Evolutionary conservation across 495 filamentous ascomycete genomes (phyloP), one percentile per base, ranked within the genome.

Genomic region (Paragyromitra xinjiangensis): DNA sequence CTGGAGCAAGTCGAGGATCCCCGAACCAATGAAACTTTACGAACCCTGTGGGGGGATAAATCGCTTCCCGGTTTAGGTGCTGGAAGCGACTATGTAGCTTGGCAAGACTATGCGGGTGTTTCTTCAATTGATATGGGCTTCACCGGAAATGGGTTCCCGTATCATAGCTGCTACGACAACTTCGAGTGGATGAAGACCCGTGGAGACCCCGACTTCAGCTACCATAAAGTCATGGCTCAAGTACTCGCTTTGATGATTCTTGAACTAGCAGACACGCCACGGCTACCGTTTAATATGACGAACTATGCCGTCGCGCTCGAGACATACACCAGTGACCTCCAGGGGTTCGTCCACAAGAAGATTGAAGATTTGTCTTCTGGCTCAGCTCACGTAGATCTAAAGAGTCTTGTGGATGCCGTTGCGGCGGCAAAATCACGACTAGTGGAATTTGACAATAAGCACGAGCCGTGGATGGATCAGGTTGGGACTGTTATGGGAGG

Each of bases 71-170:
- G 89, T 0, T 86, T 97, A 1, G 93, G 93, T 61, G 89, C 90
- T 11, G 92, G 90, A n/a, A 92, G 93, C 80, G 95, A 98, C 82
- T 95, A 93, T 80, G 91, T 95, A 39, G 89, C 94, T 44, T 99
- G 97, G 83, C 95, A 97, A 83, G 90, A 95, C 78, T 92, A 98
- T 29, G 94, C 93, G n/a, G 95, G 95, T 53, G 93, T 91, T 4
- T 94, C 93, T 6, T 94, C 92, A 19, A 86, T 98, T 65, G 95
- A 98, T 83, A 89, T 99, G 77, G 88, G 89, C 48, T 99, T 99
- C 78, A 82, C 84, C 50, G 93, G 92, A 19, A 84, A 87, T 19
- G 81, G 86, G 24, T 94, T 87, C 82, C 94, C 95, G 2, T 90
- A 91, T 68, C 90, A 94, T 83, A 94, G 91, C 74, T 95, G 92